A percentile compares a stretch with the other conserved stretches of the same genome.
phyloP scores from a whole-genome alignment of 441 rosid species.

The Omphalea diandra region DNA sequence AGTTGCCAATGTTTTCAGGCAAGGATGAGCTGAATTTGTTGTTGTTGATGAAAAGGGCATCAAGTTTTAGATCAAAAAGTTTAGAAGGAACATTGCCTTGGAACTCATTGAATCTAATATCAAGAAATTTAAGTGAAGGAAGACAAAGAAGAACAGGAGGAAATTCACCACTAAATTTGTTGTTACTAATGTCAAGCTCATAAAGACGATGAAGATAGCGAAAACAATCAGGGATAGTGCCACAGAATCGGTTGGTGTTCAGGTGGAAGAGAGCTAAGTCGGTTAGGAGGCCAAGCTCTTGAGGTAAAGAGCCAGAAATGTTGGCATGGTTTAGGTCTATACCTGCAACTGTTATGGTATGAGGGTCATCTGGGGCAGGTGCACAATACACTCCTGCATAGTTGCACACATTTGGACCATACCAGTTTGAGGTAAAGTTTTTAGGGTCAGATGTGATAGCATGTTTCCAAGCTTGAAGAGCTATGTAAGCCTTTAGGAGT shows the following conservation, averaged over 20 bases:
- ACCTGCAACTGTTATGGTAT: constrained; percentile 60
- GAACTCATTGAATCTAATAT: constrained; percentile 63
- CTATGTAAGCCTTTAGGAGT: constrained; percentile 60
- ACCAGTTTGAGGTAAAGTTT: constrained; percentile 63
- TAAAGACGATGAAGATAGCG: constrained; percentile 41
- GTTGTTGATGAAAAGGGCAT: constrained; percentile 75
- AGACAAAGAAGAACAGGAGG: constrained; percentile 52
- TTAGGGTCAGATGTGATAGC: constrained; percentile 66
- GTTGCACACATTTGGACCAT: constrained; percentile 74
- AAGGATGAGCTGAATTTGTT: constrained; percentile 59
- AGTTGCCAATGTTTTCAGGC: constrained; percentile 65
- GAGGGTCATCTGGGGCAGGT: constrained; percentile 52
- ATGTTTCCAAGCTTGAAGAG: constrained; percentile 77
- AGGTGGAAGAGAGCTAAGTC: constrained; percentile 73
- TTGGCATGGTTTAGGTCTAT: constrained; percentile 70
- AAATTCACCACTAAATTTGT: constrained; percentile 56
- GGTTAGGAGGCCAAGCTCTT: constrained; percentile 62
- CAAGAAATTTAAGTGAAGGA: constrained; percentile 70
- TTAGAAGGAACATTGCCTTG: constrained; percentile 48
- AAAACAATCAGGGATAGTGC: constrained; percentile 51
- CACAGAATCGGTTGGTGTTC: constrained; percentile 62
- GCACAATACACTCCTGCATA: constrained; percentile 81
- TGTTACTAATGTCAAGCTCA: constrained; percentile 76
- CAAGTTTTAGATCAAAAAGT: constrained; percentile 65
- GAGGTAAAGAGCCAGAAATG: constrained; percentile 55